Conservation (phyloP, 331 rosid species). For the Ulmus americana region DNA sequence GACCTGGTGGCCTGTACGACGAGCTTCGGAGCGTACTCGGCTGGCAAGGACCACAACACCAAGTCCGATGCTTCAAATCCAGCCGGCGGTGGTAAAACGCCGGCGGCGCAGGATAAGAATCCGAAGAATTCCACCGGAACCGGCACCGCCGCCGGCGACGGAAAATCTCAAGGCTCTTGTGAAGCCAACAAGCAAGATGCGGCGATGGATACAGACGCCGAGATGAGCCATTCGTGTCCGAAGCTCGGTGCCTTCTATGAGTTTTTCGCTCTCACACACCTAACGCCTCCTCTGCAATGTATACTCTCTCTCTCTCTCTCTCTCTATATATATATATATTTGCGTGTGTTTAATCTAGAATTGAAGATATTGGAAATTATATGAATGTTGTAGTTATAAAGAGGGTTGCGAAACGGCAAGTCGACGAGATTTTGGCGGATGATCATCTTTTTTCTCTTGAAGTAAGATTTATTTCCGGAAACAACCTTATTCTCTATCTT, state of each 20-base stretch:
- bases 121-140: slow-evolving; percentile 26
- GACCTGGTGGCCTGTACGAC: slow-evolving; percentile 87
- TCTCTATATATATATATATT: background rate
- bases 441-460: slow-evolving; percentile 80
- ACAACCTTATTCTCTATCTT: background rate
- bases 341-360: background rate
- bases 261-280: slow-evolving; percentile 85
- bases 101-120: slow-evolving; percentile 36
- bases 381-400: slow-evolving; percentile 52
- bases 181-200: slow-evolving; percentile 35
- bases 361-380: background rate
- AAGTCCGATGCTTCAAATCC: slow-evolving; percentile 30
- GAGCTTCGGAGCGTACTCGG: slow-evolving; percentile 58
- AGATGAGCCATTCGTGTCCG: slow-evolving; percentile 65
- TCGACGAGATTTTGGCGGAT: slow-evolving; percentile 55
- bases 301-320: slow-evolving; percentile 5
- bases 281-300: slow-evolving; percentile 86
- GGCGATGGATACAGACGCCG: slow-evolving; percentile 41
- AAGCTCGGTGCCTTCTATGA: slow-evolving; percentile 86
- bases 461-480: slow-evolving; percentile 32
- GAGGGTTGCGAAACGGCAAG: slow-evolving; percentile 48
- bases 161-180: slow-evolving; percentile 31
- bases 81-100: slow-evolving; percentile 27
- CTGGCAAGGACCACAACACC: slow-evolving; percentile 30
- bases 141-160: background rate